Conservation (phyloP, 2,329 filamentous ascomycete species). For the Arthrobotrys pseudoclavata region DNA sequence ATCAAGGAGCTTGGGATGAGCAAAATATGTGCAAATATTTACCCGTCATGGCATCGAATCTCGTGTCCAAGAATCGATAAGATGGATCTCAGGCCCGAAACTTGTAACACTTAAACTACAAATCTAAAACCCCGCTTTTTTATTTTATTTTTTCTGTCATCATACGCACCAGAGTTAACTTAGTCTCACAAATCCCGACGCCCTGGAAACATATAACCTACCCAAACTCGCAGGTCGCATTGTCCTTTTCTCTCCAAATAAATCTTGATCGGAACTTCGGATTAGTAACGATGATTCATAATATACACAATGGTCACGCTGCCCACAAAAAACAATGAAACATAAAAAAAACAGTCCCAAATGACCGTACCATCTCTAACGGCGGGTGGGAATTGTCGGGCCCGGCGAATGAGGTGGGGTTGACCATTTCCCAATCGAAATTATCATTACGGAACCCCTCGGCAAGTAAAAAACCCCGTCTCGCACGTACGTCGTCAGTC, state of each 20-base stretch:
- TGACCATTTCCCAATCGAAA: not conserved
- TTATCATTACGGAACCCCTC: constrained; percentile 1
- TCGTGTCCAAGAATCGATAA: constrained; percentile 24
- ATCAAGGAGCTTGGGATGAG: constrained; percentile 15
- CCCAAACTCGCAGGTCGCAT: constrained; percentile 14
- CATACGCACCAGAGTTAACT: too few relatives aligned
- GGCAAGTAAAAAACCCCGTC: constrained; percentile 4
- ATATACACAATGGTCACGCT: not conserved
- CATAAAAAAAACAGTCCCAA: not conserved
- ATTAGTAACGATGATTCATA: constrained; percentile 14
- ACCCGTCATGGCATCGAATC: constrained; percentile 19
- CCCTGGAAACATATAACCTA: constrained; percentile 22
- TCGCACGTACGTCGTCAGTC: too few relatives aligned
- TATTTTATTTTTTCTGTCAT: not conserved
- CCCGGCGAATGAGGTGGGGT: not conserved
- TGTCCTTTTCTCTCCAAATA: too few relatives aligned
- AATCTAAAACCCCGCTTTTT: constrained; percentile 2
- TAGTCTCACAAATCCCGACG: constrained; percentile 7
- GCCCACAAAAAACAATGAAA: not conserved
- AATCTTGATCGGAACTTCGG: too few relatives aligned
- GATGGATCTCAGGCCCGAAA: constrained; percentile 34
- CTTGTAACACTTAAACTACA: not conserved
- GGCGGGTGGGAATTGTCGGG: not conserved
- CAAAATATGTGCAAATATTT: not conserved
- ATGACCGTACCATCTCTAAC: too few relatives aligned